These are phyloP conservation scores for Malassezia japonica DNA, from an alignment of 1,284 basidiomycete genomes.

Conservation along the genomic window DNA sequence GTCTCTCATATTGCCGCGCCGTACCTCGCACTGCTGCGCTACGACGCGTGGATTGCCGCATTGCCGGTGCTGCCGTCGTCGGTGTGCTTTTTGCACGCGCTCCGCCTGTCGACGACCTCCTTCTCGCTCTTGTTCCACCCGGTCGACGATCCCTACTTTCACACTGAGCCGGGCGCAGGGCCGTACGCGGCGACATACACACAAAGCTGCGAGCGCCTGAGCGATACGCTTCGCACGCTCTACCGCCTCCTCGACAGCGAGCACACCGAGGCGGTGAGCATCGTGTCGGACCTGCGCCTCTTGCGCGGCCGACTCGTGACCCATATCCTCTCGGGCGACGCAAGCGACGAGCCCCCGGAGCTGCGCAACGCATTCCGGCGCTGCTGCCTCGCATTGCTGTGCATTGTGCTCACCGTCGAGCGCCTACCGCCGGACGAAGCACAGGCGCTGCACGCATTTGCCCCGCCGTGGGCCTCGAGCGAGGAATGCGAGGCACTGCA, in stretches of 20 bases:
- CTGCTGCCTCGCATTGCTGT: slow-evolving; percentile 2
- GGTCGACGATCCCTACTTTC: neutral
- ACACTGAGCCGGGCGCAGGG: neutral
- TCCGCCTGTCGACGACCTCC: neutral
- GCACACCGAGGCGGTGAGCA: neutral
- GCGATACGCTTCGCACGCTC: neutral
- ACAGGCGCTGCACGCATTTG: neutral
- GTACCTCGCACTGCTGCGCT: slow-evolving; percentile 1
- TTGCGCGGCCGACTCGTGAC: neutral
- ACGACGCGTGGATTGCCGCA: slow-evolving; percentile 1
- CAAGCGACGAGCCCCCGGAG: neutral
- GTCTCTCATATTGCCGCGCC: neutral
- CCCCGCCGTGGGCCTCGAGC: neutral
- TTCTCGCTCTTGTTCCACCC: neutral
- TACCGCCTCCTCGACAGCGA: neutral
- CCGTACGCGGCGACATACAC: neutral
- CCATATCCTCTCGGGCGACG: neutral
- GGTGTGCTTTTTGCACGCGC: neutral
- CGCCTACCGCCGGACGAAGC: neutral
- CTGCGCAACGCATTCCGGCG: neutral
- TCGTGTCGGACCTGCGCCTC: neutral
- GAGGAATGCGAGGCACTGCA: neutral
- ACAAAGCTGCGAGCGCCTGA: neutral
- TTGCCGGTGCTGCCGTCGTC: neutral
- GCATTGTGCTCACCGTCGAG: neutral